Base-by-base conservation (phyloP, 2,329 filamentous ascomycete genomes). In the Fusarium concolor region DNA sequence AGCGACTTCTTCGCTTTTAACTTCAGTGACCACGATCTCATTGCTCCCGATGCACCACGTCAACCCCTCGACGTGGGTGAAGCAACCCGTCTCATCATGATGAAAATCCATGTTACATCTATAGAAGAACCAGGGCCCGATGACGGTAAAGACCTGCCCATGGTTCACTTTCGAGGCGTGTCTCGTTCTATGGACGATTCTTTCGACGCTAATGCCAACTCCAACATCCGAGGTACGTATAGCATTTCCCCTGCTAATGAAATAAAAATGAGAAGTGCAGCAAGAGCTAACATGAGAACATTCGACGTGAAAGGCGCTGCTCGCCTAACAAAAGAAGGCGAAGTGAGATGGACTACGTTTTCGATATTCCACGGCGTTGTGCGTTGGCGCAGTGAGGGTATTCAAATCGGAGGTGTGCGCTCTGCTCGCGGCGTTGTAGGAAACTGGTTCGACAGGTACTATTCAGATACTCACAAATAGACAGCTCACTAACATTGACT, bases 371-470 rank as follows among this genome's bases (percentile, higher is more conserved):
- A 84, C 68, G 89, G 90, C 46, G 84, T 92, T 67, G 88, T 91
- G 72, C 82, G 90, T 22, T 94, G 92, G 92, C 85, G 87, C n/a
- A 91, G 89, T 72, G 92, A 95, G 79, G 87, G 90, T 10, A 82
- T 94, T 8, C 92, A 95, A 76, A 78, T 94, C 7, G 92, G 92
- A 12, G 92, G 92, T 0, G 71, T 88, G 2, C 79, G 81, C 47
- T 90, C 89, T 8, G 87, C 85, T 9, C 84, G 91, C 10, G 91
- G 91, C 2, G 87, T 93, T 0, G 74, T 93, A 3, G 92, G 92
- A 1, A 90, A 88, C 51, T 95, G 92, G 92, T 94, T 93, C 72
- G 91, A 93, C 71, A 90, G 89, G 87, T 89, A 79, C 63, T 81
- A 73, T 26, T n/a, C 12, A 26, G 11, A 9, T 26, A 26, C 18